Evolutionary conservation across 306 rosid species (phyloP), one percentile per base, ranked within the genome.

Genomic region (Calophaca sinica): DNA sequence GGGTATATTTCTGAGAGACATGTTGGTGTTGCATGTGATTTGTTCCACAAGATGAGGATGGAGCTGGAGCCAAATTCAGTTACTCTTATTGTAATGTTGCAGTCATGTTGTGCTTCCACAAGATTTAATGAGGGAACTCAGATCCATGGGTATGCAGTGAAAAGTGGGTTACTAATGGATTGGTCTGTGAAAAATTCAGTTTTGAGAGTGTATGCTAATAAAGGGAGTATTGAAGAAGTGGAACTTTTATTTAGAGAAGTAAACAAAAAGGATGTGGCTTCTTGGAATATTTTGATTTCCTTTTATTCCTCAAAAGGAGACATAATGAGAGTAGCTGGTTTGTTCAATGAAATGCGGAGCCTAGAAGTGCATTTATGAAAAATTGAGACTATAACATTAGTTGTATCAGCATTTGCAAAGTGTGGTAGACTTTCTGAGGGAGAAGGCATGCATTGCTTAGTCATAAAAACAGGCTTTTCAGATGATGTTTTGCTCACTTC

Each of bases 31-130:
- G 82, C 80, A 2, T 73, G 42, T 57, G 29, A 65, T 62, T 70
- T 82, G 80, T 82, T 84, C 13, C 72, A 73, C 46, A 58, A 77
- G 72, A 84, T 84, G 88, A 84, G 83, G 76, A 38, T 71, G 83
- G 83, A 80, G 31, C 28, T 74, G 77, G 60, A 80, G 54, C 93
- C 86, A 1, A 88, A 88, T 65, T 59, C 83, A 0, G 86, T 88
- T 42, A 84, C 88, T 26, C 81, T 86, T 42, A 62, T 84, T 69
- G 87, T 75, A 52, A 69, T 84, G 68, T 79, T 86, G 86, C 90
- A 81, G 55, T 84, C 74, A 1, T 82, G 84, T 68, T 82, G 83
- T 82, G 69, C 53, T 45, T 62, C 59, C 42, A 29, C 1, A 11
- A 72, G 48, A 58, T 73, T 75, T 54, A 60, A 7, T 26, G 49